phyloP scores from a whole-genome alignment of 371 early-diverging fungal species.

The Apophysomyces variabilis region DNA sequence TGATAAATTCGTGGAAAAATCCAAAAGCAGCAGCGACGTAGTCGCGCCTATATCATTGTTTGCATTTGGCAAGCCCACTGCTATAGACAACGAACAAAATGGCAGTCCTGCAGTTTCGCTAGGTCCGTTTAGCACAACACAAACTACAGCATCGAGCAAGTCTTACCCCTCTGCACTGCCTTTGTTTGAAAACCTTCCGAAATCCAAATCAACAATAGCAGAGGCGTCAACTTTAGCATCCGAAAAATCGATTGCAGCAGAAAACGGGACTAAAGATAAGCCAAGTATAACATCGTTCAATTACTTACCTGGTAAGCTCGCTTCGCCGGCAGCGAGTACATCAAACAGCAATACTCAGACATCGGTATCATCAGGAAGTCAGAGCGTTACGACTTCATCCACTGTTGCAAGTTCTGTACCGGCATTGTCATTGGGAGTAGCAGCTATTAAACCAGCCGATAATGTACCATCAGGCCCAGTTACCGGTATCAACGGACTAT shows the following conservation, averaged over 20 bases:
- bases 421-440: conserved; percentile 19
- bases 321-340: conserved; percentile 3
- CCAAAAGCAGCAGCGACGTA: background rate
- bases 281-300: conserved; percentile 8
- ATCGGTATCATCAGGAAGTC: background rate
- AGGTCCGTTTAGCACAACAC: background rate
- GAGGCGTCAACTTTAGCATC: background rate
- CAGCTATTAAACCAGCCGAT: conserved; percentile 10
- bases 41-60: conserved; percentile 2
- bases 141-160: background rate
- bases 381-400: background rate
- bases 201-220: background rate
- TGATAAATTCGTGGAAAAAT: background rate
- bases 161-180: background rate
- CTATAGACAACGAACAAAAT: background rate
- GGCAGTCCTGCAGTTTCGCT: background rate
- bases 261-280: too few relatives aligned
- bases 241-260: background rate
- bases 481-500: conserved; percentile 12
- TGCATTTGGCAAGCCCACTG: conserved; percentile 1
- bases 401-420: conserved; percentile 1
- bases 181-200: background rate
- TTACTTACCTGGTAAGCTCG: conserved; percentile 5
- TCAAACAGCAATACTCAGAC: background rate
- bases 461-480: background rate